Percentiles rank a stretch among this genome's conserved stretches.
Evolutionary conservation across 1,284 basidiomycete genomes (phyloP).

Genomic region (Ustilago xerochloae): DNA sequence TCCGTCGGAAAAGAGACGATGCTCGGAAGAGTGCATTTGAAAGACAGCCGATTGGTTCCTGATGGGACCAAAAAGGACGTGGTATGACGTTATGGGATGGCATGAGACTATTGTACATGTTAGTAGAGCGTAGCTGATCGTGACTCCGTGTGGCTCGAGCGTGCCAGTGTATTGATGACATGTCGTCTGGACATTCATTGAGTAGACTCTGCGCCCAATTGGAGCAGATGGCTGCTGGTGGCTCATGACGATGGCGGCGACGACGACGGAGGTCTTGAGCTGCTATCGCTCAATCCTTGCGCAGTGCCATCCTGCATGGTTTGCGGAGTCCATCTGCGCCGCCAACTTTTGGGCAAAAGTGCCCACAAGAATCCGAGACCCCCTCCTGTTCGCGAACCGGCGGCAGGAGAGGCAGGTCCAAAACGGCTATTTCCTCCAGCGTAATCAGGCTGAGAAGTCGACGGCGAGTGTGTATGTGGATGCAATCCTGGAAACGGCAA

Average conservation of each 20-base stretch:
- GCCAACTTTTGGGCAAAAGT: conserved; percentile 41
- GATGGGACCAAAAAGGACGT: not conserved
- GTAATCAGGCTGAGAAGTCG: conserved; percentile 6
- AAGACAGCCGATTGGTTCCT: not conserved
- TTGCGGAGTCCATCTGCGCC: conserved; percentile 17
- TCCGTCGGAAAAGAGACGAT: not conserved
- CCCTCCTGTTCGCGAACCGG: conserved; percentile 5
- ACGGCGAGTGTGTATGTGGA: conserved; percentile 14
- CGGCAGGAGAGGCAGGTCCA: conserved; percentile 40
- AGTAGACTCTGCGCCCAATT: no score
- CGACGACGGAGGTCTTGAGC: not conserved
- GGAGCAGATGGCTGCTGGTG: no score
- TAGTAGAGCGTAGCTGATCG: not conserved
- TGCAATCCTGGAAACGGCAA: conserved; percentile 13
- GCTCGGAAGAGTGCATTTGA: not conserved
- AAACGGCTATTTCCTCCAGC: conserved; percentile 41
- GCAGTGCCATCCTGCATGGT: no score
- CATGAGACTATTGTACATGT: conserved; percentile 1
- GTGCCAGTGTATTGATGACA: not conserved
- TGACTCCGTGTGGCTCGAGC: not conserved
- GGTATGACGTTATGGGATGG: not conserved
- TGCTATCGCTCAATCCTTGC: no score
- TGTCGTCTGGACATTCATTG: not conserved
- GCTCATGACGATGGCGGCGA: not conserved
- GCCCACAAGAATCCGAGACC: conserved; percentile 19